Evolutionary conservation across 2,329 filamentous ascomycete species (phyloP).

Genomic region (Aspergillus brasiliensis): DNA sequence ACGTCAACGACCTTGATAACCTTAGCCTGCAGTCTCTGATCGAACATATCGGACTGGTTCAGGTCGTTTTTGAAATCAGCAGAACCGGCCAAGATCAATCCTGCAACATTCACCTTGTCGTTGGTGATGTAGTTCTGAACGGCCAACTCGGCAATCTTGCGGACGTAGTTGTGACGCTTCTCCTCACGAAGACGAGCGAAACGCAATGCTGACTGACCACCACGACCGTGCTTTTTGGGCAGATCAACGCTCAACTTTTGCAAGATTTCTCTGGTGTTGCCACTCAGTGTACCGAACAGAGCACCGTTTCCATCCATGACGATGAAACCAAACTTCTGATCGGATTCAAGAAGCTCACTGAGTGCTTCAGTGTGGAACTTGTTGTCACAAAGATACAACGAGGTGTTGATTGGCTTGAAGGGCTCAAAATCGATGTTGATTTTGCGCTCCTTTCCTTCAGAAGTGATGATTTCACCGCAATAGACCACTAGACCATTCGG

Average conservation of each 20-base stretch:
- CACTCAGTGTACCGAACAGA: conserved; percentile 93
- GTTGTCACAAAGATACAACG: conserved; percentile 98
- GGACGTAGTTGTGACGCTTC: conserved; percentile 99
- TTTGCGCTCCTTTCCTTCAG: conserved; percentile 97
- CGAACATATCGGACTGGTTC: conserved; percentile 96
- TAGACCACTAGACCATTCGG: conserved; percentile 97
- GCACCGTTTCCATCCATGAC: conserved; percentile 99
- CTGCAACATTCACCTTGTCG: conserved; percentile 97
- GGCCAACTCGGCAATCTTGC: conserved; percentile 95
- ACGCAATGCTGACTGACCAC: conserved; percentile 99
- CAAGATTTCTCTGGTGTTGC: conserved; percentile 93
- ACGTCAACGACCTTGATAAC: conserved; percentile 99
- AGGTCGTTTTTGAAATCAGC: conserved; percentile 99
- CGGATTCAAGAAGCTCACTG: conserved; percentile 94
- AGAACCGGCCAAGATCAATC: conserved; percentile 91
- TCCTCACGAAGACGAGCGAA: conserved; percentile 99
- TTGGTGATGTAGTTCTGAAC: conserved; percentile 99
- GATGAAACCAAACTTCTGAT: conserved; percentile 99
- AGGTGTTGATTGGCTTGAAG: conserved; percentile 99
- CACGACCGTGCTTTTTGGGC: conserved; percentile 99
- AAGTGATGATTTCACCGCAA: conserved; percentile 99
- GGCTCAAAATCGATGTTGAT: conserved; percentile 99
- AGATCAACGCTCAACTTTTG: conserved; percentile 99
- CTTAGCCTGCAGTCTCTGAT: conserved; percentile 85
- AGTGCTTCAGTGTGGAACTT: conserved; percentile 99